A percentile compares a stretch with the other conserved stretches of the same genome.
phyloP scores from a whole-genome alignment of 1,139 yeast species.

The Debaryomyces sp. region DNA sequence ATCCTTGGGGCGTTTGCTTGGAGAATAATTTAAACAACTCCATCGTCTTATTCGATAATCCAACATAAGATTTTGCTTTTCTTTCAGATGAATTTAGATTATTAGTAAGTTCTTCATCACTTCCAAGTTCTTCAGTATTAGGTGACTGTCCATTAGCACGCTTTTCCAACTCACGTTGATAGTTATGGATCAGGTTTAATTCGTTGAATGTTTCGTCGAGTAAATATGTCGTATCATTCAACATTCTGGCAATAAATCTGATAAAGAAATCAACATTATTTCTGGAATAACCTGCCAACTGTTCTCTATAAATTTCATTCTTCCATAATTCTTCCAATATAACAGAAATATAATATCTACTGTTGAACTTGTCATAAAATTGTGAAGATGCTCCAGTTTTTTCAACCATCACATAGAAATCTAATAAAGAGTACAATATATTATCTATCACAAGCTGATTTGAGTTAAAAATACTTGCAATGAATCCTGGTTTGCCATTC shows the following conservation, averaged over 20 bases:
- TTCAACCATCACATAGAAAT: constrained; percentile 92
- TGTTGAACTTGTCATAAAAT: constrained; percentile 93
- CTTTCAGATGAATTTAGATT: constrained; percentile 67
- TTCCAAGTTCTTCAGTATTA: constrained; percentile 52
- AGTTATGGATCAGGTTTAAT: constrained; percentile 72
- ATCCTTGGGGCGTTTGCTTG: constrained; percentile 82
- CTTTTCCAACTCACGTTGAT: constrained; percentile 58
- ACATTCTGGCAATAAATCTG: constrained; percentile 88
- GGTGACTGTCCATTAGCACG: constrained; percentile 41
- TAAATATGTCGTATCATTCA: constrained; percentile 90
- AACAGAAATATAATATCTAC: constrained; percentile 82
- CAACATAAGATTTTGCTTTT: constrained; percentile 81
- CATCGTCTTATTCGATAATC: constrained; percentile 82
- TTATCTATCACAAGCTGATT: constrained; percentile 66
- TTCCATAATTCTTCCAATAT: constrained; percentile 86
- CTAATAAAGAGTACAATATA: constrained; percentile 78
- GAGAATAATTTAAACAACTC: constrained; percentile 80
- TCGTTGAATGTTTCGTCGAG: constrained; percentile 89
- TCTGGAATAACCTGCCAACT: constrained; percentile 67
- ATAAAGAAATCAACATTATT: constrained; percentile 80
- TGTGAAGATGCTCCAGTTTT: constrained; percentile 95
- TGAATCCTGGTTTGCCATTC: constrained; percentile 70
- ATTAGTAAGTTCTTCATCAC: constrained; percentile 59
- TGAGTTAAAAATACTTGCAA: constrained; percentile 64
- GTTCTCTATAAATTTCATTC: constrained; percentile 64